These are phyloP conservation scores for Colletotrichum incanum DNA, from an alignment of 2,329 filamentous ascomycete species.

Conservation along the genomic window DNA sequence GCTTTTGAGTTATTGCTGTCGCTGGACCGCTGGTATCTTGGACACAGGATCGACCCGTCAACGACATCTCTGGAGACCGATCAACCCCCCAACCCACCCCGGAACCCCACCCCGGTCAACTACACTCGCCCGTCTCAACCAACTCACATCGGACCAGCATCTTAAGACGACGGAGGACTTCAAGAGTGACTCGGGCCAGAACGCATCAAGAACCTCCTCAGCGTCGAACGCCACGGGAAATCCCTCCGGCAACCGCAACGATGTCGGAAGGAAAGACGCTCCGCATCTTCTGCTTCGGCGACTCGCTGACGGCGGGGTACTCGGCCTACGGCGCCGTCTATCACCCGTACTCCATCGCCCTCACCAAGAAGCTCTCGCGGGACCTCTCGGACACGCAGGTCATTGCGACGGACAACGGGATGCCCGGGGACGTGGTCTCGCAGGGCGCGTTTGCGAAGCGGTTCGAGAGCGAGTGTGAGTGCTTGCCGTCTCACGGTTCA, in stretches of 20 bases:
- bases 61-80: neutral
- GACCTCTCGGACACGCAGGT: constrained; percentile 62
- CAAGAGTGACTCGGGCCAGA: neutral
- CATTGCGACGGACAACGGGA: constrained; percentile 62
- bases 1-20: neutral
- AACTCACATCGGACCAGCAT: neutral
- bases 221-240: neutral
- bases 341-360: constrained; percentile 68
- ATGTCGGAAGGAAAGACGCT: constrained; percentile 51
- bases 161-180: neutral
- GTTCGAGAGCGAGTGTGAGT: constrained; percentile 54
- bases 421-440: constrained; percentile 66
- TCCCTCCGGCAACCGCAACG: neutral
- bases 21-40: neutral
- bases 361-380: constrained; percentile 63
- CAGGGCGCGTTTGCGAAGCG: constrained; percentile 51
- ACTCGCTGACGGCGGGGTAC: constrained; percentile 75
- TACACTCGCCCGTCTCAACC: neutral
- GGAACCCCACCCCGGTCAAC: neutral
- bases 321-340: constrained; percentile 57
- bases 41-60: no score
- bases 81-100: no score
- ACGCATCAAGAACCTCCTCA: neutral
- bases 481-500: neutral
- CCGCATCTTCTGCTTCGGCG: constrained; percentile 75